Percentiles rank a stretch among this genome's conserved stretches.
Conservation (phyloP, 2,329 filamentous ascomycete genomes). For the Cordyceps militaris region DNA sequence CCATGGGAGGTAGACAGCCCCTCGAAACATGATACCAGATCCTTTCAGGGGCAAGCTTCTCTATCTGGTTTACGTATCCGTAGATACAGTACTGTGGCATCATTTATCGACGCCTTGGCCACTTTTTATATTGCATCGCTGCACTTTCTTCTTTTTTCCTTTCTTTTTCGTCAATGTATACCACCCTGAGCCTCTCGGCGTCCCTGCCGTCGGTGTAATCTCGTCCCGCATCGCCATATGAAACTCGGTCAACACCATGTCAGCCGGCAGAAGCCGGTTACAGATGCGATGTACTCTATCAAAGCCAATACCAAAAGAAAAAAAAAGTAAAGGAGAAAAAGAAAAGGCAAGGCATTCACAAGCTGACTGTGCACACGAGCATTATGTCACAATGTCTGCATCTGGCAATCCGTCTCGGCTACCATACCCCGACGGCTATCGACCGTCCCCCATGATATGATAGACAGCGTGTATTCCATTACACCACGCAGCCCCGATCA, state of each 20-base stretch:
- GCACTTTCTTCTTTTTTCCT: not conserved
- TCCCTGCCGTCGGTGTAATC: not conserved
- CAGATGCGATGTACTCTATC: not conserved
- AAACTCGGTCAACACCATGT: not conserved
- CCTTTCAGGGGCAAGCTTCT: not conserved
- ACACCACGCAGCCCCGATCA: not conserved
- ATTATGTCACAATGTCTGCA: not conserved
- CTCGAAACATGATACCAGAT: not conserved
- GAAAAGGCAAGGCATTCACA: too few relatives aligned
- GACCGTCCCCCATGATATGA: not conserved
- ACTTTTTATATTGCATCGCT: not conserved
- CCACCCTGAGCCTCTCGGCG: not conserved
- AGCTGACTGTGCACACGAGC: not conserved
- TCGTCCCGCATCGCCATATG: not conserved
- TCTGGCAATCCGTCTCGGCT: not conserved
- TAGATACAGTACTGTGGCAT: not conserved
- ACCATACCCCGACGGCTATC: not conserved
- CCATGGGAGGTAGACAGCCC: not conserved
- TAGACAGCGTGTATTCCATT: not conserved
- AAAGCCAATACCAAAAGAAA: not conserved
- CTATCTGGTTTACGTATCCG: too few relatives aligned
- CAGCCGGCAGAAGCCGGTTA: not conserved
- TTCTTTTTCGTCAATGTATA: not conserved
- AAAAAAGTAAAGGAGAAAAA: too few relatives aligned
- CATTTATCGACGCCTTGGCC: not conserved